These are phyloP conservation scores for Yamadazyma takamatsuzukensis DNA, from an alignment of 805 yeast genomes.

Conservation along the genomic window DNA sequence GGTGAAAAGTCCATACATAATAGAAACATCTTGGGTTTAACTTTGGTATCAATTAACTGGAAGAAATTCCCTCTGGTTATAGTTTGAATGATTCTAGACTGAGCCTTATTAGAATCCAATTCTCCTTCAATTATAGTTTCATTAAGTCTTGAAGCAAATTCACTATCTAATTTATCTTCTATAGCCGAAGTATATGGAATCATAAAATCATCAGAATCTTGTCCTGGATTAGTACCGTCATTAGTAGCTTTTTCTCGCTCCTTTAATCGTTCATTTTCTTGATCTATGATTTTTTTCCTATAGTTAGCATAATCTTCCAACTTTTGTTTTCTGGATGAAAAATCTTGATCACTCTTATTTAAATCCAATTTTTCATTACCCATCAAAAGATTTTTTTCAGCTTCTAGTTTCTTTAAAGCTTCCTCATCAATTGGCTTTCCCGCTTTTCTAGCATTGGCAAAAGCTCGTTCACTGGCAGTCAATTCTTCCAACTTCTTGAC, in stretches of 20 bases:
- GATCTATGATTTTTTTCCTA: slow-evolving; percentile 57
- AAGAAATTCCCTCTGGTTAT: slow-evolving; percentile 68
- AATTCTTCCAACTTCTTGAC: slow-evolving; percentile 52
- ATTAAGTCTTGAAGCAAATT: slow-evolving; percentile 52
- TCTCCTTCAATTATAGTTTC: slow-evolving; percentile 54
- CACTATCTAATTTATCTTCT: slow-evolving; percentile 61
- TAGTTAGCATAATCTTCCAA: slow-evolving; percentile 56
- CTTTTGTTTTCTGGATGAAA: slow-evolving; percentile 45
- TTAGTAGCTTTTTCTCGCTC: neutral
- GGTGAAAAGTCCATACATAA: slow-evolving; percentile 80
- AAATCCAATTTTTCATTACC: slow-evolving; percentile 44
- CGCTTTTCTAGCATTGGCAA: slow-evolving; percentile 51
- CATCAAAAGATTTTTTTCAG: slow-evolving; percentile 37
- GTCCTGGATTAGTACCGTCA: slow-evolving; percentile 7
- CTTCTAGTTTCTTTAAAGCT: slow-evolving; percentile 27
- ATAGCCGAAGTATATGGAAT: slow-evolving; percentile 68
- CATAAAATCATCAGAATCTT: slow-evolving; percentile 30
- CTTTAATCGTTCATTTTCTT: slow-evolving; percentile 38
- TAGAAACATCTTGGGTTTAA: slow-evolving; percentile 58
- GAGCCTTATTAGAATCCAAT: slow-evolving; percentile 48
- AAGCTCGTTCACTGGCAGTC: slow-evolving; percentile 55
- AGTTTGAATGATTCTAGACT: slow-evolving; percentile 63
- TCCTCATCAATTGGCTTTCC: slow-evolving; percentile 35
- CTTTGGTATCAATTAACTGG: slow-evolving; percentile 41
- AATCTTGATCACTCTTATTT: slow-evolving; percentile 44